Evolutionary conservation across 345 rosid species (phyloP).

Genomic region (Eucalyptus sp.): DNA sequence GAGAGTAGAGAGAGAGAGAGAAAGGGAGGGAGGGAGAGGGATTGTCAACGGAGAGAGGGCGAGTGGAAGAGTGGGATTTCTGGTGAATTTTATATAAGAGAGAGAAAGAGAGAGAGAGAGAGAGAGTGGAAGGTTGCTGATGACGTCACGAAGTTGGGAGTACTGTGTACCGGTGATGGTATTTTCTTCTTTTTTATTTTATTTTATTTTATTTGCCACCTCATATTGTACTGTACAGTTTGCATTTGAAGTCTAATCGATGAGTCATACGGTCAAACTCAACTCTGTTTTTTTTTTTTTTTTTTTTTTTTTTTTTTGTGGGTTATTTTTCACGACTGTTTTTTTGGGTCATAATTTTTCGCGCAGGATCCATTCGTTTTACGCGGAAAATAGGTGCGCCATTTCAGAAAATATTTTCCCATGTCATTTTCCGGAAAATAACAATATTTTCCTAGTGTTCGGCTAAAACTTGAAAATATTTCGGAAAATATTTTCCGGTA

Average conservation of each 20-base stretch:
- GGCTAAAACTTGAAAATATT: no score
- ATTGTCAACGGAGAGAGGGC: background rate
- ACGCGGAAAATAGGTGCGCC: no score
- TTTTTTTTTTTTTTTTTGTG: fast-evolving
- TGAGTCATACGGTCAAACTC: background rate
- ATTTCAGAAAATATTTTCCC: no score
- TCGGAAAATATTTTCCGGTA: no score
- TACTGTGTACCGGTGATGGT: background rate
- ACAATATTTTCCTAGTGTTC: no score
- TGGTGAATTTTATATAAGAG: background rate
- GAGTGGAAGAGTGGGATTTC: conserved; percentile 2
- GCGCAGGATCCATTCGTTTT: no score
- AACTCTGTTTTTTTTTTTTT: fast-evolving
- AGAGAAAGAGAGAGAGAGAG: background rate
- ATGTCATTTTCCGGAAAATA: no score
- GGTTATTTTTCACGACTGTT: background rate
- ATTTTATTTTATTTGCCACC: background rate
- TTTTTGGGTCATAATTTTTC: background rate
- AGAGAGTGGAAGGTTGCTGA: background rate
- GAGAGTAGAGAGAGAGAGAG: background rate
- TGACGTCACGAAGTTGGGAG: background rate
- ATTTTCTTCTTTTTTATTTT: background rate
- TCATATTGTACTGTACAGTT: background rate
- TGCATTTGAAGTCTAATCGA: background rate
- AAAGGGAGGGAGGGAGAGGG: background rate